These are phyloP conservation scores for Pseudocercospora musae DNA, from an alignment of 2,329 filamentous ascomycete species.

Conservation along the genomic window DNA sequence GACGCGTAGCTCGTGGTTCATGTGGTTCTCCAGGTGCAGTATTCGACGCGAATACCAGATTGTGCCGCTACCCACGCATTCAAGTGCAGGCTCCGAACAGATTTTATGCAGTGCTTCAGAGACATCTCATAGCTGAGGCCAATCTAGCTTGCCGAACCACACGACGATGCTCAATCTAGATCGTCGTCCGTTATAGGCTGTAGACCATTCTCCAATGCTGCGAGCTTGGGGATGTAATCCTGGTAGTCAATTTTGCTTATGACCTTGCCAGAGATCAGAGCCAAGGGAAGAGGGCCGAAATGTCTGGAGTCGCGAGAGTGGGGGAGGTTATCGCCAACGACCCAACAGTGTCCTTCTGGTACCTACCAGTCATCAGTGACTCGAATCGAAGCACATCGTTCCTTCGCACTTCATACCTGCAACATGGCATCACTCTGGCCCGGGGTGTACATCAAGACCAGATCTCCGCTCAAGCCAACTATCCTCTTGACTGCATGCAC, in stretches of 20 bases:
- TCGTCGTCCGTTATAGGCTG: slow-evolving; percentile 16
- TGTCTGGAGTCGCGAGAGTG: slow-evolving; percentile 81
- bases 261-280: slow-evolving; percentile 78
- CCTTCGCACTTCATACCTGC: slow-evolving; percentile 51
- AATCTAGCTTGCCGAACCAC: background rate
- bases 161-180: slow-evolving; percentile 9
- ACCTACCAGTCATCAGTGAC: slow-evolving; percentile 55
- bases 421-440: slow-evolving; percentile 53
- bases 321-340: slow-evolving; percentile 81
- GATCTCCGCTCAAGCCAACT: slow-evolving; percentile 58
- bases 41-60: slow-evolving; percentile 1
- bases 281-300: slow-evolving; percentile 83
- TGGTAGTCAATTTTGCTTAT: slow-evolving; percentile 44
- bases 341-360: slow-evolving; percentile 86
- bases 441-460: slow-evolving; percentile 65
- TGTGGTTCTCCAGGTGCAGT: slow-evolving; percentile 18
- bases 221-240: slow-evolving; percentile 7
- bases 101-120: background rate
- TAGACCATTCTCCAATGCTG: slow-evolving; percentile 15
- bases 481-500: slow-evolving; percentile 72
- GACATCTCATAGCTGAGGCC: background rate
- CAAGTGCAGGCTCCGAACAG: background rate
- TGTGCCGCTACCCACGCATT: background rate
- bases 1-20: slow-evolving; percentile 44
- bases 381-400: background rate